phyloP scores from a whole-genome alignment of 345 rosid species.

The Triadica sebifera region DNA sequence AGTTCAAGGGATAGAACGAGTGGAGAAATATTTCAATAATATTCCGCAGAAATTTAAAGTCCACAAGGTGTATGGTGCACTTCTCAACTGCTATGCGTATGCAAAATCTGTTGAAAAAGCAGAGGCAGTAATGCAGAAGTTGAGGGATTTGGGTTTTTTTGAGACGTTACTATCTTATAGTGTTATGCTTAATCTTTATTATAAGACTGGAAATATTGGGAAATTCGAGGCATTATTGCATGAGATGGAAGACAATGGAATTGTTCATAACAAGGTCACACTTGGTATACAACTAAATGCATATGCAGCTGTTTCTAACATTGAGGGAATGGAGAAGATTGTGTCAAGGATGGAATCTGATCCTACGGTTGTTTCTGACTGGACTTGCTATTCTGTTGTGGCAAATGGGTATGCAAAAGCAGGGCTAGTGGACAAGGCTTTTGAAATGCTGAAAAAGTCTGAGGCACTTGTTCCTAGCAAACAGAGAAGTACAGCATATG shows the following conservation, averaged over 20 bases:
- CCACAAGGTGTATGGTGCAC: slow-evolving; percentile 28
- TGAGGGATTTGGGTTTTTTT: slow-evolving; percentile 34
- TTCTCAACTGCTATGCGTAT: slow-evolving; percentile 38
- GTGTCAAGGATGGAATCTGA: slow-evolving; percentile 32
- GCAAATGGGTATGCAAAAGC: slow-evolving; percentile 27
- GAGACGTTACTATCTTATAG: slow-evolving; percentile 14
- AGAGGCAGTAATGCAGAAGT: slow-evolving; percentile 33
- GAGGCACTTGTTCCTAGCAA: slow-evolving; percentile 24
- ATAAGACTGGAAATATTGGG: slow-evolving; percentile 23
- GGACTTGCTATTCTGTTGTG: slow-evolving; percentile 9
- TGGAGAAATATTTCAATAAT: slow-evolving; percentile 33
- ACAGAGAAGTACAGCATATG: slow-evolving; percentile 7
- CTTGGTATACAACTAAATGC: slow-evolving; percentile 27
- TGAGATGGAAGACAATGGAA: slow-evolving; percentile 35
- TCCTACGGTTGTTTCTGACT: slow-evolving; percentile 17
- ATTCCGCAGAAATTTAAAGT: slow-evolving; percentile 21
- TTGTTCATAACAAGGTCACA: slow-evolving; percentile 20
- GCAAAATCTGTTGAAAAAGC: slow-evolving; percentile 37
- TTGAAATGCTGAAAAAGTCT: slow-evolving; percentile 28
- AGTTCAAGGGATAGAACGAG: slow-evolving; percentile 36
- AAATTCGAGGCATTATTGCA: slow-evolving; percentile 26
- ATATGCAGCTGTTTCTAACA: slow-evolving; percentile 26
- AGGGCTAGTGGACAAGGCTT: slow-evolving; percentile 30
- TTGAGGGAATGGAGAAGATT: slow-evolving; percentile 23
- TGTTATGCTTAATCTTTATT: slow-evolving; percentile 29